phyloP scores from a whole-genome alignment of 768 basidiomycete species.

The Tulasnella sp. region DNA sequence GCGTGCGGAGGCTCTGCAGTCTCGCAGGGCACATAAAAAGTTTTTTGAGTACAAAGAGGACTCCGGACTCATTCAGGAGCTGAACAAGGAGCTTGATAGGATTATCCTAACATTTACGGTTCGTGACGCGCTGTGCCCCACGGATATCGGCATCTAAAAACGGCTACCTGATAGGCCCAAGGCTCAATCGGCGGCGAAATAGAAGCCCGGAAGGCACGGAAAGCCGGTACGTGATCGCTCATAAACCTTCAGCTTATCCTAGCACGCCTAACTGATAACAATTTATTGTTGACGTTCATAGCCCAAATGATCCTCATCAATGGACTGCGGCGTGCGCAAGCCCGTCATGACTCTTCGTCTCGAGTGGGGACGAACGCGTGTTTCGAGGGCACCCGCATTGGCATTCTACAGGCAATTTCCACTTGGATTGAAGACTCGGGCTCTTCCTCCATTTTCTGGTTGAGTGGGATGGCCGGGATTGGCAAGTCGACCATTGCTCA shows the following conservation, averaged over 20 bases:
- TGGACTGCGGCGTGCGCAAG: constrained; percentile 3
- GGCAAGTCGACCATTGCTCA: constrained; percentile 50
- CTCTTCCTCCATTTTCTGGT: constrained; percentile 39
- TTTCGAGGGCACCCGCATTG: constrained; percentile 17
- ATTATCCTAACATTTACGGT: not conserved
- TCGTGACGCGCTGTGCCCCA: not conserved
- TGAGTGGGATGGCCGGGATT: constrained; percentile 46
- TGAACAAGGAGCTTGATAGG: constrained; percentile 1
- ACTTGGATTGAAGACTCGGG: not conserved
- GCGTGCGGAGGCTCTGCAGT: not conserved
- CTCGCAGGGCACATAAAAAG: not conserved
- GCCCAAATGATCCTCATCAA: constrained; percentile 14
- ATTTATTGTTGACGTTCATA: not conserved
- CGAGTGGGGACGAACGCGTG: not conserved
- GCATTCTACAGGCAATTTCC: constrained; percentile 9
- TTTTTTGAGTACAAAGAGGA: not conserved
- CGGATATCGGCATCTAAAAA: too few species aligned
- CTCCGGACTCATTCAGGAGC: not conserved
- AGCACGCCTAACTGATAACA: too few species aligned
- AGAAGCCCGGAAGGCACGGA: not conserved
- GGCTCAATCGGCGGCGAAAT: not conserved
- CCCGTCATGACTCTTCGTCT: constrained; percentile 20
- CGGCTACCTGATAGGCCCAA: not conserved
- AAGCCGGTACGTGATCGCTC: not conserved
- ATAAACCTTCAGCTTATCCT: not conserved